Percentiles rank a stretch among this genome's conserved stretches.
Conservation (phyloP, 2,329 filamentous ascomycete species). For the Monosporascus ibericus region DNA sequence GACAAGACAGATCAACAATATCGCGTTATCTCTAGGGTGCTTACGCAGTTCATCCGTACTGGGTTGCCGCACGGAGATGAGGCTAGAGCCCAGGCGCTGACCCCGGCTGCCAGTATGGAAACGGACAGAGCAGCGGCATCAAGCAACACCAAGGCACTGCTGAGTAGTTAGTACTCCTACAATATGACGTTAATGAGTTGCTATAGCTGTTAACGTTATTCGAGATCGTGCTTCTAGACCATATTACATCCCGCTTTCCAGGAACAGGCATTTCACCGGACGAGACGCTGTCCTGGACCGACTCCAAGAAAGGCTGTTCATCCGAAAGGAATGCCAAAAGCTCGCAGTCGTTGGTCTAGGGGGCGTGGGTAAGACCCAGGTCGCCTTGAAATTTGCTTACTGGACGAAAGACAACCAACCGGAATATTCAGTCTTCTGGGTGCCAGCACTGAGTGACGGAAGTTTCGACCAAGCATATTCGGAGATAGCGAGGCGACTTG, state of each 20-base stretch:
- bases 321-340: slow-evolving; percentile 4
- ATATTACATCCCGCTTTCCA: slow-evolving; percentile 1
- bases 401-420: slow-evolving; percentile 26
- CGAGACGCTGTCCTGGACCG: background rate
- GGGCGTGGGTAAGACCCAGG: slow-evolving; percentile 35
- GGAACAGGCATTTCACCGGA: background rate
- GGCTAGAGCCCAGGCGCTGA: background rate
- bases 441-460: slow-evolving; percentile 31
- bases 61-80: background rate
- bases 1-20: slow-evolving; percentile 25
- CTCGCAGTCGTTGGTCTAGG: slow-evolving; percentile 30
- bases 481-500: slow-evolving; percentile 26
- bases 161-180: background rate
- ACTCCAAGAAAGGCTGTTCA: background rate
- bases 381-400: slow-evolving; percentile 34
- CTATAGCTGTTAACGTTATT: background rate
- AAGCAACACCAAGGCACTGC: background rate
- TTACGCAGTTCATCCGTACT: slow-evolving; percentile 18
- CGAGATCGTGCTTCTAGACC: background rate
- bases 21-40: slow-evolving; percentile 20
- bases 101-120: background rate
- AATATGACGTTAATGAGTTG: background rate
- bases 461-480: slow-evolving; percentile 33
- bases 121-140: background rate
- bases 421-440: slow-evolving; percentile 37